These are phyloP conservation scores for Sesbania bispinosa DNA, from an alignment of 306 rosid genomes.

Conservation along the genomic window DNA sequence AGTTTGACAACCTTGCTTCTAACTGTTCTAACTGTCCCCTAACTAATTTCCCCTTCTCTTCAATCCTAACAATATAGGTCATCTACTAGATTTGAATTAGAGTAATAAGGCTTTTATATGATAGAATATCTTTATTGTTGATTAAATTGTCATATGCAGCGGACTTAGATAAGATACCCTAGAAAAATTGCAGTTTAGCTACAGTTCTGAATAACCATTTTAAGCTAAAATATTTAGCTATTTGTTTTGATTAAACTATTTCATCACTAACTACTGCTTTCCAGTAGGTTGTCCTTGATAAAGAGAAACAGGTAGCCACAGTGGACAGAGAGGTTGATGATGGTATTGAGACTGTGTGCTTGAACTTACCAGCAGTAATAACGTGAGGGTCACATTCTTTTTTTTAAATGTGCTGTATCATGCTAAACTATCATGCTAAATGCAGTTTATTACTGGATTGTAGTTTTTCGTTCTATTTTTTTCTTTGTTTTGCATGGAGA, in stretches of 20 bases:
- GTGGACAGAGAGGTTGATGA: conserved; percentile 95
- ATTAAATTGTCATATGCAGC: not conserved
- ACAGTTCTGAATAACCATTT: not conserved
- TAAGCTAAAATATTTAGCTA: not conserved
- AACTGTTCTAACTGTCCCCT: no score
- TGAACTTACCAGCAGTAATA: conserved; percentile 90
- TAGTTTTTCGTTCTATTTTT: not conserved
- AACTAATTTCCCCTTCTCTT: no score
- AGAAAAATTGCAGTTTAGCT: not conserved
- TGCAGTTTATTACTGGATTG: not conserved
- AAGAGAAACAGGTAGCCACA: conserved; percentile 68
- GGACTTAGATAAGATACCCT: not conserved
- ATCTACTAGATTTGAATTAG: not conserved
- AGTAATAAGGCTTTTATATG: not conserved
- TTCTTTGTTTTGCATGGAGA: not conserved
- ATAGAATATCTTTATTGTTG: not conserved
- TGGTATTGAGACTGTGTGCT: conserved; percentile 75
- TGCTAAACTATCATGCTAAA: not conserved
- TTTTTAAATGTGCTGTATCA: not conserved
- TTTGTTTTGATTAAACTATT: not conserved
- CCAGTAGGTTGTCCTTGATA: conserved; percentile 92
- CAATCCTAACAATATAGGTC: no score
- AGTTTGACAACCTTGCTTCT: no score
- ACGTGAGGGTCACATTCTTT: conserved; percentile 56
- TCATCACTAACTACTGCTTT: conserved; percentile 45